Percentiles rank a stretch among this genome's conserved stretches.
Conservation (phyloP, 129 eudicot species). For the Chrysanthemum lavandulifolium region DNA sequence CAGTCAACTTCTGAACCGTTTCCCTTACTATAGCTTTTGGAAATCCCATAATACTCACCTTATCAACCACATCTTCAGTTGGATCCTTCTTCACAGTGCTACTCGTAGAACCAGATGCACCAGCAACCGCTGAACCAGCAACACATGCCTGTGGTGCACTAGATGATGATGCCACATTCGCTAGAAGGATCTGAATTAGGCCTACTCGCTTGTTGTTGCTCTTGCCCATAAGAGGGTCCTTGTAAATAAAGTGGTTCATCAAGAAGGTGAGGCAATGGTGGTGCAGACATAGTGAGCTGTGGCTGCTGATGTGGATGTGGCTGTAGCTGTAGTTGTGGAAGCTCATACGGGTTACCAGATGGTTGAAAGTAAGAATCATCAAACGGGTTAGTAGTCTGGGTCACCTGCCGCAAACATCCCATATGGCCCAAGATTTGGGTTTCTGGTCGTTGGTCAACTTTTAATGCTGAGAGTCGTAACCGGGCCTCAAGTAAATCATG, state of each 20-base stretch:
- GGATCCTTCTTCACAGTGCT: constrained; percentile 57
- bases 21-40: constrained; percentile 63
- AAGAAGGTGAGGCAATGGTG: constrained; percentile 7
- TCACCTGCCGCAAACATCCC: constrained; percentile 28
- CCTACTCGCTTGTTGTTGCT: background rate
- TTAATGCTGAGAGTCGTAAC: constrained; percentile 34
- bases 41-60: constrained; percentile 66
- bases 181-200: background rate
- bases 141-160: constrained; percentile 24
- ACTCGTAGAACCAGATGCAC: constrained; percentile 39
- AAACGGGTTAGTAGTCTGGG: constrained; percentile 33
- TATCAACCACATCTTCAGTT: constrained; percentile 65
- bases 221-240: background rate
- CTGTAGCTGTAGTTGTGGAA: constrained; percentile 16
- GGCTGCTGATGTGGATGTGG: constrained; percentile 21
- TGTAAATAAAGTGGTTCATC: background rate
- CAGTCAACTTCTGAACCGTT: constrained; percentile 54
- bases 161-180: background rate
- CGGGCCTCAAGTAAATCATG: constrained; percentile 67
- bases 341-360: constrained; percentile 25
- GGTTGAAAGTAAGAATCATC: constrained; percentile 42
- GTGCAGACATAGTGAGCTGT: constrained; percentile 33
- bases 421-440: constrained; percentile 18
- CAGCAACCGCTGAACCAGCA: constrained; percentile 43
- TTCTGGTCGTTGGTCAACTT: no score